Base-by-base conservation (phyloP, 2,329 filamentous ascomycete species). In the Cladorrhinum sp. region DNA sequence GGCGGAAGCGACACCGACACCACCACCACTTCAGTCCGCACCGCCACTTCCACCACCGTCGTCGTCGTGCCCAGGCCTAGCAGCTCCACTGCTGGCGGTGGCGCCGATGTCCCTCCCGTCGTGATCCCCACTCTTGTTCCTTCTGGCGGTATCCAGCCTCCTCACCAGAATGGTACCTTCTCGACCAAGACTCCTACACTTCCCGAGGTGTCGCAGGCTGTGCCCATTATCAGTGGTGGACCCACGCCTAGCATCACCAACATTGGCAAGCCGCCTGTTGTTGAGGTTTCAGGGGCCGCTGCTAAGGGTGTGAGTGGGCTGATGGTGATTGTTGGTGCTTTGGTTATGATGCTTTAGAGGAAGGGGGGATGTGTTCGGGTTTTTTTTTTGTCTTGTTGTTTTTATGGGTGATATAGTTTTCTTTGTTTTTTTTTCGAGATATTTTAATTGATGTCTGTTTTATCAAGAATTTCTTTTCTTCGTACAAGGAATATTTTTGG, bases 171-270 rank as follows among this genome's bases (percentile, higher is more conserved):
- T 50, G 55, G 50, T 7, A 55, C 49, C 4, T 54, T 55, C 25
- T 50, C 41, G 27, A 27, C 38, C 45, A 45, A 41, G 38, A 48
- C 50, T 22, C 32, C 57, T 52, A 50, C 45, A 13, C 7, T 50
- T 49, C 51, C 57, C 20, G 57, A 36, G 38, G 27, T 29, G 4
- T 27, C 53, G 2, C 18, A 16, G 23, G 50, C 57, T 16, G 50
- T 65, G 38, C 59, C 63, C 41, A 55, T 61, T 12, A 51, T 60
- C n/a, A n/a, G n/a, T n/a, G 49, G 55, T 53, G 25, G 60, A 1
- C 53, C 54, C 16, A 58, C 50, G 3, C 52, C 52, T 7, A 50
- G 38, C 32, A 25, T 45, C 13, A 24, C 59, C 13, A 50, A 32
- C 20, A 24, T 29, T 20, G n/a, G 50, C 24, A 24, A 24, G 53